Evolutionary conservation across 371 early-diverging fungal genomes (phyloP), one percentile per base, ranked within the genome.

Genomic region (Dichotomocladium elegans): DNA sequence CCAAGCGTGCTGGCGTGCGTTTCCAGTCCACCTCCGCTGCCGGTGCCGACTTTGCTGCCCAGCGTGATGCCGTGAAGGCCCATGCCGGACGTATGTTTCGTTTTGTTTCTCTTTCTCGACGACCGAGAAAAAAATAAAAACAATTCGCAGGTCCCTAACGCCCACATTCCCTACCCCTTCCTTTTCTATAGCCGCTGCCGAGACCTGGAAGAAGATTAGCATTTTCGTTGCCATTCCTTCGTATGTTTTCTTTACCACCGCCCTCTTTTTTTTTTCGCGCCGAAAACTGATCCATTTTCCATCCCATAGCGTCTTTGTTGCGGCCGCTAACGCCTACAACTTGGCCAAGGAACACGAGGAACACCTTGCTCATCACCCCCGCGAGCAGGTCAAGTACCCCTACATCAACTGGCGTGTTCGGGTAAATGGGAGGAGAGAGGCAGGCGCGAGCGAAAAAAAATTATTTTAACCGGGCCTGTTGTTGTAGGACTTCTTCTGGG

Each of bases 131-230:
- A 11, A 28, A n/a, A 14, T 14, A 21, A 33, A n/a, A 45, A 26
- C 25, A 31, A 43, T 15, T 50, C 3, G n/a, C n/a, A n/a, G n/a
- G n/a, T n/a, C n/a, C n/a, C n/a, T n/a, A n/a, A n/a, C n/a, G 43
- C 43, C n/a, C 31, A 17, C n/a, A 30, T 41, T 22, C 10, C 27
- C 19, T 24, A 34, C 21, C 15, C 15, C 27, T 46, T 50, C 19
- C 12, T 41, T 27, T 52, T 19, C 33, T 25, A 22, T 51, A 75
- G 75, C 64, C 7, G 64, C 76, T 57, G 76, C 76, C 53, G 63
- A 45, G 11, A 76, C 73, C 45, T 76, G 77, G 77, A 72, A 72
- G 64, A 76, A 76, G 65, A 73, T 76, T 48, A 68, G 70, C 49
- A 56, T 72, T 55, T 76, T 66, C 31, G 73, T 76, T 41, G 53